phyloP scores from a whole-genome alignment of 176 grass and related monocot genomes.

The Cenchrus fungigraminus region DNA sequence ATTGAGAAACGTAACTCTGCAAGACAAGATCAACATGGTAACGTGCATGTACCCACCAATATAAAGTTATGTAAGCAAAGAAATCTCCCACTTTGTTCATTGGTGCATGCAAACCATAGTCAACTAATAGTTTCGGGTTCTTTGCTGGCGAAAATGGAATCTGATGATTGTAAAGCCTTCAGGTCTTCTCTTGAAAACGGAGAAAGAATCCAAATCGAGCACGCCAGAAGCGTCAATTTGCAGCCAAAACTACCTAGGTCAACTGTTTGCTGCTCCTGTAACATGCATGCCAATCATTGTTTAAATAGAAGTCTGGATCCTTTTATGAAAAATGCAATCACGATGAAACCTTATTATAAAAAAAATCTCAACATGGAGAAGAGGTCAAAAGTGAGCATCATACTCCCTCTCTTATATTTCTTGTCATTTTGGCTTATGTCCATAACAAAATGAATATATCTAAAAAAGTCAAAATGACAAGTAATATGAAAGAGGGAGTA shows the following conservation, averaged over 20 bases:
- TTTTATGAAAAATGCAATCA: no score
- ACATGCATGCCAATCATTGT: neutral
- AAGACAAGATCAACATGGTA: neutral
- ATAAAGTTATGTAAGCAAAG: neutral
- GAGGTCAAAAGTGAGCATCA: no score
- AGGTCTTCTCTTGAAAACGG: neutral
- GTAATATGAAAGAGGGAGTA: no score
- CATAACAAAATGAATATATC: no score
- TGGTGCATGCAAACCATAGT: neutral
- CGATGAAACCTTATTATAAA: no score
- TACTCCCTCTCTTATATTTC: no score
- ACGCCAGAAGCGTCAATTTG: neutral
- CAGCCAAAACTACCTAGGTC: neutral
- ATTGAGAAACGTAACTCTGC: neutral
- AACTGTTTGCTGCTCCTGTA: neutral
- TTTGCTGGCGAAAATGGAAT: neutral
- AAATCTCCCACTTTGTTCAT: neutral
- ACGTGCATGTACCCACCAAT: neutral
- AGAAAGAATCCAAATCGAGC: neutral
- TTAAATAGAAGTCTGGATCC: no score
- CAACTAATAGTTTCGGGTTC: neutral
- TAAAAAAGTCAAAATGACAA: no score
- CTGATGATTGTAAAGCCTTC: neutral
- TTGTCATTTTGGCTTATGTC: no score
- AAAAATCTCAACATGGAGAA: no score